phyloP scores from a whole-genome alignment of 2,329 filamentous ascomycete genomes.

The Bertia moriformis region DNA sequence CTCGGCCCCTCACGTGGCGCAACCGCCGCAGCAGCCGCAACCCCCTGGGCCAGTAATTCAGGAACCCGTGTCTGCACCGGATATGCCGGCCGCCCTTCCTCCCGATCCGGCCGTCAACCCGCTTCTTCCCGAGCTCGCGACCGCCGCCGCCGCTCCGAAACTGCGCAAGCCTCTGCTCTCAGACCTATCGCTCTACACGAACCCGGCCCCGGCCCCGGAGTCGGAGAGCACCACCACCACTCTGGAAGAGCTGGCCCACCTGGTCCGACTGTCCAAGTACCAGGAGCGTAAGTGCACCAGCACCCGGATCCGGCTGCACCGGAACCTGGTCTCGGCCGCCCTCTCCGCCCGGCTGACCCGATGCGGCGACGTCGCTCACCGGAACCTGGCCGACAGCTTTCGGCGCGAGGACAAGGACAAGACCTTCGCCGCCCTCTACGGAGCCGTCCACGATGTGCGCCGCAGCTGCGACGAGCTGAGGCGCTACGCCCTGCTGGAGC shows the following conservation, averaged over 20 bases:
- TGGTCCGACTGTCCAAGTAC: slow-evolving; percentile 65
- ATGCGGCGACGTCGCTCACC: slow-evolving; percentile 60
- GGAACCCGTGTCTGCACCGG: too few species aligned
- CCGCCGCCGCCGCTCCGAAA: slow-evolving; percentile 13
- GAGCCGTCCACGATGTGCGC: slow-evolving; percentile 66
- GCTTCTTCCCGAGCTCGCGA: background rate
- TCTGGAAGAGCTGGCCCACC: slow-evolving; percentile 65
- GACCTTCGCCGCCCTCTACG: slow-evolving; percentile 59
- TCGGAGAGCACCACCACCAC: slow-evolving; percentile 52
- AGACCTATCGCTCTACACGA: slow-evolving; percentile 53
- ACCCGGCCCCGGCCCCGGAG: slow-evolving; percentile 42
- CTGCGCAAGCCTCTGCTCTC: slow-evolving; percentile 42
- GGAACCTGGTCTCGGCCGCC: slow-evolving; percentile 61
- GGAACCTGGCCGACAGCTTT: slow-evolving; percentile 65
- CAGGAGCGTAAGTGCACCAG: slow-evolving; percentile 68
- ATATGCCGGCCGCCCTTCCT: too few species aligned
- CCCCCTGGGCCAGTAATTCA: too few species aligned
- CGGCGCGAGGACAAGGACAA: slow-evolving; percentile 61
- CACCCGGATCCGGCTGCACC: slow-evolving; percentile 59
- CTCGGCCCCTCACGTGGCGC: too few species aligned
- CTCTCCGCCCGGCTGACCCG: slow-evolving; percentile 61
- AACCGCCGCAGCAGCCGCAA: too few species aligned
- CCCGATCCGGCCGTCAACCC: too few species aligned
- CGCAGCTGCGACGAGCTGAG: slow-evolving; percentile 62
- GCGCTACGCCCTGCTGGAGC: slow-evolving; percentile 57